Conservation (phyloP, 129 eudicot species). For the Cynara cardunculus region DNA sequence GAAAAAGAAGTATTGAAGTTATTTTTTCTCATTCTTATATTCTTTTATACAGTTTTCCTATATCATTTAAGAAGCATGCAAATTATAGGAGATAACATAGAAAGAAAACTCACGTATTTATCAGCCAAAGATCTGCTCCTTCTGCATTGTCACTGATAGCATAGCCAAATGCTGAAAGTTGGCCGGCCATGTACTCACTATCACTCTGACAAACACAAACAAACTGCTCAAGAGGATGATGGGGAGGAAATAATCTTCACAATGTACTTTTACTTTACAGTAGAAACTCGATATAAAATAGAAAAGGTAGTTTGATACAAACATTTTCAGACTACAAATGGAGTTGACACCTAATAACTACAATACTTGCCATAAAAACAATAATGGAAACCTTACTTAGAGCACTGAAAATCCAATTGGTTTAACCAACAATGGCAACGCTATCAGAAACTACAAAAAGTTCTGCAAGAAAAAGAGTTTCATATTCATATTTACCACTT, state of each 20-base stretch:
- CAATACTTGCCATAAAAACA: neutral
- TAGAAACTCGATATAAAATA: neutral
- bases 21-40: neutral
- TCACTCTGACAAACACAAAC: slow-evolving; percentile 68
- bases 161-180: slow-evolving; percentile 93
- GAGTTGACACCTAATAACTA: neutral
- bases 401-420: neutral
- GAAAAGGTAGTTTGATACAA: neutral
- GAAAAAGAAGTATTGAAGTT: neutral
- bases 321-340: neutral
- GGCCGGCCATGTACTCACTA: slow-evolving; percentile 99
- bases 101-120: slow-evolving; percentile 70
- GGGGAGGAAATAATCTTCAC: neutral
- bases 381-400: neutral
- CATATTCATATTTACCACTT: neutral
- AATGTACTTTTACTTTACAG: neutral
- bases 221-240: slow-evolving; percentile 2
- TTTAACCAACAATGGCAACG: neutral
- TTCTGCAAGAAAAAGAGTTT: neutral
- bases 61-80: neutral
- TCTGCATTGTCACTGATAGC: slow-evolving; percentile 71
- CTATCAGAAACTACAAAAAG: neutral
- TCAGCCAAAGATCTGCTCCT: slow-evolving; percentile 92
- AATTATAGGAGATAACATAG: neutral
- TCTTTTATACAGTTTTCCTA: neutral